A percentile compares a stretch with the other conserved stretches of the same genome.
Evolutionary conservation across 768 basidiomycete species (phyloP).

Genomic region (Roridomyces roridus): DNA sequence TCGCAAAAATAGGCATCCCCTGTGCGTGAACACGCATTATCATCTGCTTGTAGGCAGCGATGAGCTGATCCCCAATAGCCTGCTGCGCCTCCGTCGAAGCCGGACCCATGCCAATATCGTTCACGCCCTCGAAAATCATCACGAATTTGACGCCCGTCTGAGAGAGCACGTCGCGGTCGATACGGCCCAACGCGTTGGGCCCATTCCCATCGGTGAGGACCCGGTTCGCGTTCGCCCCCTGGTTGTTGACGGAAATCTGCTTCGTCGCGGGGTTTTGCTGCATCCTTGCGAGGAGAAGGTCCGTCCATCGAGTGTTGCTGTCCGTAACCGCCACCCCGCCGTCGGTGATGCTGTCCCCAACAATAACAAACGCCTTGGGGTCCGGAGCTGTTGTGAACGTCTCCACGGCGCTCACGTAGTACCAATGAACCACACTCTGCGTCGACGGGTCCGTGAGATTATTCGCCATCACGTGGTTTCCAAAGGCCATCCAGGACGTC

Average conservation of each 20-base stretch:
- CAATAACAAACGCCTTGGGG: slow-evolving; percentile 43
- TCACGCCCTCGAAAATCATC: slow-evolving; percentile 61
- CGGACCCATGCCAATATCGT: slow-evolving; percentile 54
- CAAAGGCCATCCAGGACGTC: slow-evolving; percentile 48
- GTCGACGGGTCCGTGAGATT: slow-evolving; percentile 41
- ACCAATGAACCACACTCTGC: slow-evolving; percentile 45
- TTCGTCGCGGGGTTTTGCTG: slow-evolving; percentile 39
- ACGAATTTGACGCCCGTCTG: slow-evolving; percentile 51
- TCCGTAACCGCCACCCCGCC: slow-evolving; percentile 53
- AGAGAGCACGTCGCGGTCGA: slow-evolving; percentile 57
- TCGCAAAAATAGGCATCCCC: slow-evolving; percentile 52
- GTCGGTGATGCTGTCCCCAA: slow-evolving; percentile 62
- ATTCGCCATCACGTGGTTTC: slow-evolving; percentile 40
- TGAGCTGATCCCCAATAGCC: slow-evolving; percentile 45
- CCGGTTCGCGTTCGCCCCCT: slow-evolving; percentile 60
- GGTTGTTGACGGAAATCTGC: slow-evolving; percentile 51
- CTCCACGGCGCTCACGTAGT: slow-evolving; percentile 51
- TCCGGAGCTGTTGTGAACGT: slow-evolving; percentile 38
- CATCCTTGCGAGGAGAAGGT: slow-evolving; percentile 49
- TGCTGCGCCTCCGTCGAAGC: slow-evolving; percentile 42
- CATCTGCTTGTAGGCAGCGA: slow-evolving; percentile 53
- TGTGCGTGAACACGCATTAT: slow-evolving; percentile 45
- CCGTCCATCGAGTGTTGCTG: slow-evolving; percentile 58
- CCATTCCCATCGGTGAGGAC: slow-evolving; percentile 56
- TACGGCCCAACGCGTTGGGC: slow-evolving; percentile 51